Conservation (phyloP, 768 basidiomycete genomes). For the Hirschioporus abietinus region DNA sequence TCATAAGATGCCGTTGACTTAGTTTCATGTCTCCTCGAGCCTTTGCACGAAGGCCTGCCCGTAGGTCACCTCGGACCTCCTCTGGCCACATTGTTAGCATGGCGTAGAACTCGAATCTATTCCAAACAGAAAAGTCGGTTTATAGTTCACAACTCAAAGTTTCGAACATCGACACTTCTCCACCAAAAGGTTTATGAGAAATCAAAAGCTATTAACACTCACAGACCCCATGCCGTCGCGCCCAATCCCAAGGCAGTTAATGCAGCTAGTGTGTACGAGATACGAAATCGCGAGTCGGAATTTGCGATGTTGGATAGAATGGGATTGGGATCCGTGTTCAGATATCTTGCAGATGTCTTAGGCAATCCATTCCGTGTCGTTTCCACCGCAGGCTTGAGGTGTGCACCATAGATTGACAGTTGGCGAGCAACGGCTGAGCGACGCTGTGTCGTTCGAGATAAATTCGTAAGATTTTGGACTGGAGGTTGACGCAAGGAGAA, state of each 20-base stretch:
- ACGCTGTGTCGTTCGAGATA: not conserved
- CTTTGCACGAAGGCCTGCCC: constrained; percentile 59
- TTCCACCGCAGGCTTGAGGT: not conserved
- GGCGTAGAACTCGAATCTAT: constrained; percentile 51
- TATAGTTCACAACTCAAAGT: not conserved
- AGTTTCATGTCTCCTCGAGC: constrained; percentile 47
- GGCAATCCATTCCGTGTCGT: not conserved
- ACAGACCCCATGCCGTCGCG: constrained; percentile 41
- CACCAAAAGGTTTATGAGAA: not conserved
- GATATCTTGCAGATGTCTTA: not conserved
- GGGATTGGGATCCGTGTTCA: not conserved
- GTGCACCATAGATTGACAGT: not conserved
- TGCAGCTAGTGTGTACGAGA: constrained; percentile 35
- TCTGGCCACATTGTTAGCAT: constrained; percentile 62
- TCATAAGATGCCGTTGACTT: constrained; percentile 46
- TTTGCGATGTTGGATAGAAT: not conserved
- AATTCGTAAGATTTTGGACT: not conserved
- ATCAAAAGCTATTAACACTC: constrained; percentile 13
- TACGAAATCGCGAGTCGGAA: constrained; percentile 17
- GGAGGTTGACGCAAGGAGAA: not conserved
- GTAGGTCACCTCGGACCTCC: constrained; percentile 58
- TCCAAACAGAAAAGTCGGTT: constrained; percentile 4
- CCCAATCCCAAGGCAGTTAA: constrained; percentile 33
- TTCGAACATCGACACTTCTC: no score
- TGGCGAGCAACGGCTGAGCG: not conserved